A percentile compares a stretch with the other conserved stretches of the same genome.
phyloP scores from a whole-genome alignment of 2,329 filamentous ascomycete species.

The Exutisphaerella laricina region DNA sequence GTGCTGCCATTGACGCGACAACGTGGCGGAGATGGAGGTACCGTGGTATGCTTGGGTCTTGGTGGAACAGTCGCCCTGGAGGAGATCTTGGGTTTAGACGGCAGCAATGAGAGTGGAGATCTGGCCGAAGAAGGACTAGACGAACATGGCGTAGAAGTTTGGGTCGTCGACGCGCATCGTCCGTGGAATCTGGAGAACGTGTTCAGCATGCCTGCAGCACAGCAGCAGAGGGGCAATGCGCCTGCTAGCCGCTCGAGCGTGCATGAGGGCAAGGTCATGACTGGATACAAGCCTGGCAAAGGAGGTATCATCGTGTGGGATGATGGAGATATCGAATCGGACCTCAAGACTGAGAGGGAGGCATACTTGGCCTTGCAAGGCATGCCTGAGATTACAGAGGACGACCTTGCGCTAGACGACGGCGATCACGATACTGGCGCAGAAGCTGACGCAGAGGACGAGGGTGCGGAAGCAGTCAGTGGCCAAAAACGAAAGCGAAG shows the following conservation, averaged over 20 bases:
- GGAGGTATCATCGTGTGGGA: constrained; percentile 93
- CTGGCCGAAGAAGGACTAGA: constrained; percentile 35
- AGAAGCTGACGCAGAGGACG: constrained; percentile 28
- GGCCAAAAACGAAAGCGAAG: constrained; percentile 62
- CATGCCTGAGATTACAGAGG: constrained; percentile 85
- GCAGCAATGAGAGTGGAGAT: constrained; percentile 48
- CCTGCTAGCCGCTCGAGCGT: constrained; percentile 59
- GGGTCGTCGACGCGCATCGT: constrained; percentile 84
- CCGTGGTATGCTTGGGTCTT: constrained; percentile 88
- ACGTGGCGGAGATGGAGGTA: constrained; percentile 75
- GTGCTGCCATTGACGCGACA: constrained; percentile 81
- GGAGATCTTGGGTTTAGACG: constrained; percentile 68
- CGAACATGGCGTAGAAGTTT: constrained; percentile 84
- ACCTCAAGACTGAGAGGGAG: constrained; percentile 65
- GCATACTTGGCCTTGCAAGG: constrained; percentile 81
- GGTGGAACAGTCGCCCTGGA: constrained; percentile 87
- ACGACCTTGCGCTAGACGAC: constrained; percentile 57
- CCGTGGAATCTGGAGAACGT: constrained; percentile 95
- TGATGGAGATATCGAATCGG: constrained; percentile 89
- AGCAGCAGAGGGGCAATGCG: constrained; percentile 26
- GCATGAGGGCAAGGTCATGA: constrained; percentile 64
- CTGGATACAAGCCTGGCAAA: constrained; percentile 67
- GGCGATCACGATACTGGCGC: constrained; percentile 44
- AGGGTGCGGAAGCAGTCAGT: constrained; percentile 37
- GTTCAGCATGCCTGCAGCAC: constrained; percentile 52